These are phyloP conservation scores for Pseudogymnoascus sp. DNA, from an alignment of 2,329 filamentous ascomycete species.

Conservation along the genomic window DNA sequence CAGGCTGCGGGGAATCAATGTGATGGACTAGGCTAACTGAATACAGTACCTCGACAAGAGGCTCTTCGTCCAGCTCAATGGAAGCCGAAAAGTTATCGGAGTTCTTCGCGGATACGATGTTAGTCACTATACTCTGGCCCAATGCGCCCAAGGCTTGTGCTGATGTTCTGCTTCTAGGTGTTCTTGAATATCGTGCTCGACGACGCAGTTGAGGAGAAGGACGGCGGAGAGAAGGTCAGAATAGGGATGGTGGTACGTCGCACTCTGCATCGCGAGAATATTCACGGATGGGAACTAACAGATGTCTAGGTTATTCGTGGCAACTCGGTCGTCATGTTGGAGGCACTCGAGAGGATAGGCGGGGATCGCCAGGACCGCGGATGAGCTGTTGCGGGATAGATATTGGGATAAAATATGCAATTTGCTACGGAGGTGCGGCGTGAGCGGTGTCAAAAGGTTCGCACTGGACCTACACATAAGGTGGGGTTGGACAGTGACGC, in stretches of 20 bases:
- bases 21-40: conserved; percentile 12
- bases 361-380: conserved; percentile 44
- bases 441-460: conserved; percentile 8
- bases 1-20: not conserved
- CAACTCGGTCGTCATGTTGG: conserved; percentile 97
- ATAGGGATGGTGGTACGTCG: conserved; percentile 82
- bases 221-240: conserved; percentile 79
- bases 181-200: conserved; percentile 98
- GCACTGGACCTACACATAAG: conserved; percentile 3
- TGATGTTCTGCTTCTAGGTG: conserved; percentile 49
- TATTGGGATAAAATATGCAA: conserved; percentile 8
- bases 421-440: conserved; percentile 4
- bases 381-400: not conserved
- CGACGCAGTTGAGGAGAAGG: conserved; percentile 91
- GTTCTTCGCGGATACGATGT: conserved; percentile 95
- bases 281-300: conserved; percentile 21
- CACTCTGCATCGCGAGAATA: not conserved
- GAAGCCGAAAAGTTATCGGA: conserved; percentile 93
- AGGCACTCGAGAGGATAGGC: conserved; percentile 64
- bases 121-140: conserved; percentile 10
- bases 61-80: conserved; percentile 95
- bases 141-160: not conserved
- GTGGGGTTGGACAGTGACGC: conserved; percentile 8
- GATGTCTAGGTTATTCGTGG: conserved; percentile 75
- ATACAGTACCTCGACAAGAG: conserved; percentile 95